Conservation (phyloP, 805 yeast genomes). For the Monosporozyma aquatica region DNA sequence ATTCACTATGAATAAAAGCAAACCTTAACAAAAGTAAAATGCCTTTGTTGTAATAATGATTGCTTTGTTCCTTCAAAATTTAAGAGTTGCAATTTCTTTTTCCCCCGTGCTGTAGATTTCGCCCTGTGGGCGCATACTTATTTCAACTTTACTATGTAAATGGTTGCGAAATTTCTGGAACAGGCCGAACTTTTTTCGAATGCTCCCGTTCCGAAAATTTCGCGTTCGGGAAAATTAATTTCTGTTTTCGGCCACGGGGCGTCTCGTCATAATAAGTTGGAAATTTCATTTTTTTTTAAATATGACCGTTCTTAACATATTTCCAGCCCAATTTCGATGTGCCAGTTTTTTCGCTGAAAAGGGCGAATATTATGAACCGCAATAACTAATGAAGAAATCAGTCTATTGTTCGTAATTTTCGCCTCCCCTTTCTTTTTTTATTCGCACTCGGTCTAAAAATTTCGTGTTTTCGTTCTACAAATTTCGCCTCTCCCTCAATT, state of each 20-base stretch:
- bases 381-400: slow-evolving; percentile 8
- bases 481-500: neutral
- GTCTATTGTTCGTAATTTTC: neutral
- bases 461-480: neutral
- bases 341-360: slow-evolving; percentile 24
- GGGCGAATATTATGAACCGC: slow-evolving; percentile 3
- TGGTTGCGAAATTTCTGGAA: too few relatives aligned
- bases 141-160: too few relatives aligned
- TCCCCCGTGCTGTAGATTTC: too few relatives aligned
- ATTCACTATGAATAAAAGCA: too few relatives aligned
- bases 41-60: too few relatives aligned
- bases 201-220: neutral
- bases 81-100: too few relatives aligned
- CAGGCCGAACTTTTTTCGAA: neutral
- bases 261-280: slow-evolving; percentile 19
- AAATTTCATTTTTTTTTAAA: slow-evolving; percentile 11
- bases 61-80: too few relatives aligned
- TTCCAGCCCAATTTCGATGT: slow-evolving; percentile 16
- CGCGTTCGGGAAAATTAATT: slow-evolving; percentile 9
- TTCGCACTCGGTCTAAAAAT: too few relatives aligned
- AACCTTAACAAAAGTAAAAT: too few relatives aligned
- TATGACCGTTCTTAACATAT: slow-evolving; percentile 14
- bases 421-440: too few relatives aligned
- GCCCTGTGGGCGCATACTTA: too few relatives aligned
- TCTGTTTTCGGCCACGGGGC: slow-evolving; percentile 20